Evolutionary conservation across 2,329 filamentous ascomycete genomes (phyloP), one percentile per base, ranked within the genome.

Genomic region (Penicillium sp.): DNA sequence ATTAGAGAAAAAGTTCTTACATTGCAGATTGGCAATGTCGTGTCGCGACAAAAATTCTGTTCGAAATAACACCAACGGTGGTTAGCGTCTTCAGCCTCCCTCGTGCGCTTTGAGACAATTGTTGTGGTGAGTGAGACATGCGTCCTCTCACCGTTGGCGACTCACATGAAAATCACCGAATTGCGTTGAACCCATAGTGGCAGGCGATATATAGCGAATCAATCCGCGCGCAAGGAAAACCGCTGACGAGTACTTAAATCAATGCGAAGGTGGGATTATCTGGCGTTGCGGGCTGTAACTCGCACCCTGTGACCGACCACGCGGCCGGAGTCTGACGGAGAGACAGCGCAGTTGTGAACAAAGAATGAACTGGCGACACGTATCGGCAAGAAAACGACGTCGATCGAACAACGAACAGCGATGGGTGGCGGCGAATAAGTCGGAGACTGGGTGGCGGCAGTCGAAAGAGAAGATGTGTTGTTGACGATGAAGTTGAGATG

Each of bases 11-110:
- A 9, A 9, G 59, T 54, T 83, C 87, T 67, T 82, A 92, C 89
- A 81, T 93, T 93, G 80, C 89, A 94, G 66, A 93, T 80, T 55
- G 90, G 89, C 66, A 93, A 79, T 57, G 89, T 92, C 66, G 89
- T 89, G 77, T 92, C 89, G 71, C 83, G 87, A 81, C 90, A 94
- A 72, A 94, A 92, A 70, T 88, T 78, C 89, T 93, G 64, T 64
- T n/a, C 33, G 21, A 38, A 28, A 24, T 9, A 47, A 18, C 24
- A 24, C 16, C 18, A 9, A 42, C 40, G 40, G 20, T 43, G 40
- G 40, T 45, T 48, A 50, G 54, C 45, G n/a, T 49, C 40, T 33
- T 8, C 14, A 8, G n/a, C 28, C 14, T 28, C 45, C 52, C 52
- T 47, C 52, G 43, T 54, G 52, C 40, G 48, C 21, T 21, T 28